Base-by-base conservation (phyloP, 805 yeast genomes). In the Diddensiella santjacobensis region DNA sequence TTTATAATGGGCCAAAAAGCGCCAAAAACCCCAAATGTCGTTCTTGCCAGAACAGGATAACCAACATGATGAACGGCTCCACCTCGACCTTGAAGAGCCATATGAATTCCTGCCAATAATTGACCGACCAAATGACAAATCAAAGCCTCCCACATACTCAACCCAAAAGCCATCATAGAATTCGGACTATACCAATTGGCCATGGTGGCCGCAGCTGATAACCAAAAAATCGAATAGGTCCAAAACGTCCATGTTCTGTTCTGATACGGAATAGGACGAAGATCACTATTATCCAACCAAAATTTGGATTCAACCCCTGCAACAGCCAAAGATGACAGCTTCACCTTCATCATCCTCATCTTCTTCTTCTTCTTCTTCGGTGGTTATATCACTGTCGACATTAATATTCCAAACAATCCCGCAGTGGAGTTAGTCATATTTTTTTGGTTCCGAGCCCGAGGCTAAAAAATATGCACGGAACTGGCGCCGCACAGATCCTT, bases 31-130 rank as follows among this genome's bases (percentile, higher is more conserved):
- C 56, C 56, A 20, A 51, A 48, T 20, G 49, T 44, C 5, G 54
- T 36, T 30, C 56, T 30, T 13, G 49, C 51, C 20, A 53, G 37
- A 4, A 51, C 53, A 1, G 56, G 56, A 29, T 42, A 53, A 18
- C 56, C 56, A 15, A 53, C 35, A 31, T 53, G 49, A 35, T 53
- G 51, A 5, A 44, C 47, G 8, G 56, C 53, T 2, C 53, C 56
- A 3, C 50, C 47, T 29, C 56, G 37, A 19, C 54, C 51, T 13
- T 33, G 40, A 24, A 50, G 38, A 15, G 43, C 49, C 51, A 50
- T 50, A 17, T 35, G 39, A 13, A 46, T 36, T 6, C 53, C 53
- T 19, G 54, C 48, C 8, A 49, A 42, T 24, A 44, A 23, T 29
- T 45, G 51, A 11, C 54, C 54, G 2, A 18, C 52, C 30, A 48